These are phyloP conservation scores for Irpex rosettiformis DNA, from an alignment of 1,284 basidiomycete genomes.

Conservation along the genomic window DNA sequence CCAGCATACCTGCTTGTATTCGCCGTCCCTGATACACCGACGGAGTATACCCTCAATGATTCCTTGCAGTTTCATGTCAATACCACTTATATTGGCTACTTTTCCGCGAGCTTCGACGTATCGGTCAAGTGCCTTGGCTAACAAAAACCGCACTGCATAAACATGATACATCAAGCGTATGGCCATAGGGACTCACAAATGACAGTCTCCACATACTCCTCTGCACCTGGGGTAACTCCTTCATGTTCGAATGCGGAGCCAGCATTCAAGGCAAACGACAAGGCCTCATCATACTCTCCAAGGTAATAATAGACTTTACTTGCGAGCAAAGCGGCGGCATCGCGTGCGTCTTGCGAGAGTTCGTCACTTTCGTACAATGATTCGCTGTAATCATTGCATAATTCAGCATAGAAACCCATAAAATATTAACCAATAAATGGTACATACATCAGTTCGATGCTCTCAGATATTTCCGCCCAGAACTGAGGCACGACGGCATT, in stretches of 20 bases:
- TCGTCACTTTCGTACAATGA: slow-evolving; percentile 82
- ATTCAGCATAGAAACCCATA: slow-evolving; percentile 3
- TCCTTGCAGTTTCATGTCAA: slow-evolving; percentile 73
- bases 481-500: slow-evolving; percentile 86
- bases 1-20: slow-evolving; percentile 79
- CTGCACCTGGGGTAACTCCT: slow-evolving; percentile 54
- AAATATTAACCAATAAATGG: slow-evolving; percentile 16
- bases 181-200: slow-evolving; percentile 61
- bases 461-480: slow-evolving; percentile 97
- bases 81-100: slow-evolving; percentile 38
- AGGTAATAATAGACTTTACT: slow-evolving; percentile 97
- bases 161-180: too few species aligned
- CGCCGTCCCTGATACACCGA: slow-evolving; percentile 81
- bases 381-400: slow-evolving; percentile 53
- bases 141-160: slow-evolving; percentile 1
- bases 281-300: slow-evolving; percentile 89
- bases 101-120: slow-evolving; percentile 69
- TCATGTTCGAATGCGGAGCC: slow-evolving; percentile 82
- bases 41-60: slow-evolving; percentile 89
- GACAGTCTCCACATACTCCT: slow-evolving; percentile 92
- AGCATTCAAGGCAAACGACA: slow-evolving; percentile 91
- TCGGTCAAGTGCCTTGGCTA: slow-evolving; percentile 92
- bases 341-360: slow-evolving; percentile 67
- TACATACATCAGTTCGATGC: slow-evolving; percentile 83
- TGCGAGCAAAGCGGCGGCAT: slow-evolving; percentile 83